Percentiles rank a stretch among this genome's conserved stretches.
phyloP scores from a whole-genome alignment of 2,329 filamentous ascomycete genomes.

The Ophidiomyces ophidiicola region DNA sequence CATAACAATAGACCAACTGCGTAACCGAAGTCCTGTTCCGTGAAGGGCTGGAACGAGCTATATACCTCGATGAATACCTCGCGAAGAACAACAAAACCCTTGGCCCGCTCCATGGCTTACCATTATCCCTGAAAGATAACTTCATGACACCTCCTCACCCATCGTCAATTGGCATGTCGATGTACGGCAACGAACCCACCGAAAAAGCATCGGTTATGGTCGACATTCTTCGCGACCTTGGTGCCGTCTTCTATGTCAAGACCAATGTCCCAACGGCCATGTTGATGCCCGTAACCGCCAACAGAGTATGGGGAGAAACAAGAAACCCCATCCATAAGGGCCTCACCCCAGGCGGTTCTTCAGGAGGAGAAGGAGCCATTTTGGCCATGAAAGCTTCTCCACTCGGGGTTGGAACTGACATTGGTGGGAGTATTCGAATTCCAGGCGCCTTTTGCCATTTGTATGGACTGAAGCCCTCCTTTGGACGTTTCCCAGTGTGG shows the following conservation, averaged over 20 bases:
- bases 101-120: slow-evolving; percentile 33
- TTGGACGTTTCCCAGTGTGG: slow-evolving; percentile 29
- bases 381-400: slow-evolving; percentile 24
- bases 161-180: slow-evolving; percentile 16
- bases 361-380: slow-evolving; percentile 27
- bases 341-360: slow-evolving; percentile 26
- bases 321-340: slow-evolving; percentile 27
- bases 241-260: slow-evolving; percentile 34
- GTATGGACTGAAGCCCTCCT: slow-evolving; percentile 32
- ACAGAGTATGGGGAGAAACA: slow-evolving; percentile 34
- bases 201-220: slow-evolving; percentile 25
- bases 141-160: slow-evolving; percentile 24
- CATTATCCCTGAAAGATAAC: slow-evolving; percentile 33
- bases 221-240: slow-evolving; percentile 29
- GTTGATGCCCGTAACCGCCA: slow-evolving; percentile 36
- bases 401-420: slow-evolving; percentile 31
- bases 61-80: slow-evolving; percentile 24
- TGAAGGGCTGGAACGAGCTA: slow-evolving; percentile 27
- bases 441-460: slow-evolving; percentile 29
- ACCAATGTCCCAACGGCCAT: slow-evolving; percentile 31
- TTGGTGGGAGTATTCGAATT: slow-evolving; percentile 31
- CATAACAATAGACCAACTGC: slow-evolving; percentile 44
- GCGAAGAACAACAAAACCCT: slow-evolving; percentile 32
- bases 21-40: slow-evolving; percentile 47
- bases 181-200: slow-evolving; percentile 16